These are phyloP conservation scores for Kwoniella botswanensis DNA, from an alignment of 768 basidiomycete genomes.

Conservation along the genomic window DNA sequence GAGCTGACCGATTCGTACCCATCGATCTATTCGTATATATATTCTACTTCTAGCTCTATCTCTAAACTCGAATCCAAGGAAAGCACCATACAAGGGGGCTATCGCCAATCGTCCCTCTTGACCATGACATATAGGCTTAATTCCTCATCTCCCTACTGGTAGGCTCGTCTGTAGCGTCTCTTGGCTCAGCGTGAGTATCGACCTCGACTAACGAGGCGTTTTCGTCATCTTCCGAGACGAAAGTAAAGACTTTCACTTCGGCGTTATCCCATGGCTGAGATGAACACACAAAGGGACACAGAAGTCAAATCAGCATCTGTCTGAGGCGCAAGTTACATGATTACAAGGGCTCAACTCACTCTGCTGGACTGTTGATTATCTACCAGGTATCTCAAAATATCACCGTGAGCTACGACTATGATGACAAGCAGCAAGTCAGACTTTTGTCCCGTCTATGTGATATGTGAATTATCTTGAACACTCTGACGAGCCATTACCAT, in stretches of 20 bases:
- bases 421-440: background rate
- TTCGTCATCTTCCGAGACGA: constrained; percentile 39
- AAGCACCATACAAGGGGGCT: too few species aligned
- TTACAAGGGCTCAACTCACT: constrained; percentile 17
- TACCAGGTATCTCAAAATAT: constrained; percentile 47
- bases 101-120: too few species aligned
- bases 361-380: constrained; percentile 30
- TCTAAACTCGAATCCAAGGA: too few species aligned
- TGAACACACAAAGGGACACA: too few species aligned
- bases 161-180: constrained; percentile 25
- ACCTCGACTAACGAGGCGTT: constrained; percentile 44
- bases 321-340: background rate
- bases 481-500: too few species aligned
- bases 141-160: constrained; percentile 35
- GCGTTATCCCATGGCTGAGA: constrained; percentile 52
- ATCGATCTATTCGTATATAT: background rate
- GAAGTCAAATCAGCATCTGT: too few species aligned
- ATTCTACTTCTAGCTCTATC: background rate
- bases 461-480: background rate
- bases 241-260: constrained; percentile 52
- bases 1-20: too few species aligned
- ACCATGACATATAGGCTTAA: background rate
- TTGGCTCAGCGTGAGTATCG: constrained; percentile 32
- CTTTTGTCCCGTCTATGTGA: background rate
- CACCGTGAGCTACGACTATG: constrained; percentile 56